These are phyloP conservation scores for Phialophora tarda DNA, from an alignment of 2,329 filamentous ascomycete species.

Conservation along the genomic window DNA sequence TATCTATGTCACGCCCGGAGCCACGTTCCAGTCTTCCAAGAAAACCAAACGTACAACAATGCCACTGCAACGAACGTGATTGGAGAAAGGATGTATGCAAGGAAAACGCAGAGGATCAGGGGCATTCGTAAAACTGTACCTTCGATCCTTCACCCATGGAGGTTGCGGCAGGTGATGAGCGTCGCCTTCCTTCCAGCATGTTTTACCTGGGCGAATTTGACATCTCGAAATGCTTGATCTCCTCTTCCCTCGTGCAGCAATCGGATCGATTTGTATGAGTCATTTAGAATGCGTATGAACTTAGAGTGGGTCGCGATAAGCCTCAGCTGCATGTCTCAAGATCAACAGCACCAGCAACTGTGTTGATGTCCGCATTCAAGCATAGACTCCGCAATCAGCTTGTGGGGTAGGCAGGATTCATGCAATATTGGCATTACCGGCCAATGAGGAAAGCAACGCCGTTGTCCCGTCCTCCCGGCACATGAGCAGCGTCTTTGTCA, in stretches of 20 bases:
- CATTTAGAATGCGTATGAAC: constrained; percentile 9
- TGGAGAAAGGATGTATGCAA: constrained; percentile 1
- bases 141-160: not conserved
- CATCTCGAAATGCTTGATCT: not conserved
- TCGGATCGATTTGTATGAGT: constrained; percentile 5
- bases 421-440: not conserved
- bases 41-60: constrained; percentile 1
- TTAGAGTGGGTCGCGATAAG: not conserved
- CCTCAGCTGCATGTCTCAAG: not conserved
- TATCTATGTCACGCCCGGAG: not conserved
- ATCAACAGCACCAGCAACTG: not conserved
- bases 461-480: not conserved
- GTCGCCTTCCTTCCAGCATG: not conserved
- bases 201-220: constrained; percentile 13
- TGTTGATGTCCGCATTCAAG: not conserved
- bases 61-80: constrained; percentile 4
- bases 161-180: not conserved
- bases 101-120: not conserved
- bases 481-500: not conserved
- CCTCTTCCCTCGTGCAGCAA: not conserved
- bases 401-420: not conserved
- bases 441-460: not conserved
- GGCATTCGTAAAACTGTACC: not conserved
- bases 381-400: not conserved
- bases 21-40: not conserved